A percentile compares a stretch with the other conserved stretches of the same genome.
Conservation (phyloP, 202 grass and related monocot species). For the Zizania palustris region DNA sequence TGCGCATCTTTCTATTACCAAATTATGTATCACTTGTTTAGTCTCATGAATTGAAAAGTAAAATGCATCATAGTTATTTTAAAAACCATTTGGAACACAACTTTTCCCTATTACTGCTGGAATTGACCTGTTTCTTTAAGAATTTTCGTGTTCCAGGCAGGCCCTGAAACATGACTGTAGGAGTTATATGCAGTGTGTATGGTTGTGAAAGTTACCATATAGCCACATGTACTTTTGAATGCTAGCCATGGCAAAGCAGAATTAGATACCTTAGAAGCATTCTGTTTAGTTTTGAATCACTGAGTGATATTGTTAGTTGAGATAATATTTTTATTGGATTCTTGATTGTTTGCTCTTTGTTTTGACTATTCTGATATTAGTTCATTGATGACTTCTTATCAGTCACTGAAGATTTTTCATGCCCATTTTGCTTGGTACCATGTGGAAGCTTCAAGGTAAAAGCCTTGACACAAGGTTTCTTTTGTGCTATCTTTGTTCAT, state of each 20-base stretch:
- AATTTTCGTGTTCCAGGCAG: background rate
- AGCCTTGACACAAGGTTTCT: slow-evolving; percentile 20
- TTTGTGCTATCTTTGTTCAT: slow-evolving; percentile 16
- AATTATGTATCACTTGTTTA: background rate
- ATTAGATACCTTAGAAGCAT: slow-evolving; percentile 6
- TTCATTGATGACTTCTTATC: slow-evolving; percentile 38
- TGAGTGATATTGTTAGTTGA: background rate
- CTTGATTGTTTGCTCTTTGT: slow-evolving; percentile 21
- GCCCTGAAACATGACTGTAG: too few relatives aligned
- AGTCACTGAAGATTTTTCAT: slow-evolving; percentile 99
- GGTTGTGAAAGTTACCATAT: too few relatives aligned
- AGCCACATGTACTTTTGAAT: slow-evolving; percentile 19
- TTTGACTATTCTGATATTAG: slow-evolving; percentile 35
- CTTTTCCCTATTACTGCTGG: background rate
- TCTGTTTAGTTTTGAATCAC: slow-evolving; percentile 9
- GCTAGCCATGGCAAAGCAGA: background rate
- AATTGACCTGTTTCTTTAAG: background rate
- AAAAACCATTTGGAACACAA: background rate
- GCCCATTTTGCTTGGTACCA: slow-evolving; percentile 86
- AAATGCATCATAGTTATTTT: background rate
- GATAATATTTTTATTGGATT: slow-evolving; percentile 34
- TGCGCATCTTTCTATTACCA: slow-evolving; percentile 9
- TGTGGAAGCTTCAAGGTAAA: slow-evolving; percentile 96
- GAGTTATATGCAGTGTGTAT: too few relatives aligned
- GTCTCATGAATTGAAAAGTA: slow-evolving; percentile 6